A percentile compares a stretch with the other conserved stretches of the same genome.
phyloP scores from a whole-genome alignment of 306 rosid genomes.

The Quercus suber region DNA sequence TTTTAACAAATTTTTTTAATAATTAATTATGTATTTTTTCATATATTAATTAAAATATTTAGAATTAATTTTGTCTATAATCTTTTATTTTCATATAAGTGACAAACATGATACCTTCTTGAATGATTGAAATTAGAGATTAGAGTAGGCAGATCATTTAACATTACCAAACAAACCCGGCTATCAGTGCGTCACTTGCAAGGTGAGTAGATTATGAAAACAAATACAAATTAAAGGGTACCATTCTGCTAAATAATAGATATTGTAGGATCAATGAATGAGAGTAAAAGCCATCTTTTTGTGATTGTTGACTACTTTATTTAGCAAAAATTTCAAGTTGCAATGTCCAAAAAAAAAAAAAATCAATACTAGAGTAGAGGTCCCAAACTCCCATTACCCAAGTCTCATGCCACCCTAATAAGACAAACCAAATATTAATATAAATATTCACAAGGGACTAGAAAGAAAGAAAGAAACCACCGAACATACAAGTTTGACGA shows the following conservation, averaged over 20 bases:
- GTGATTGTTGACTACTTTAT: neutral
- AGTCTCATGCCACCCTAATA: neutral
- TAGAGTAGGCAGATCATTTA: neutral
- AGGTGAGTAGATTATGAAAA: neutral
- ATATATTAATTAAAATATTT: too few relatives aligned
- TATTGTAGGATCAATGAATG: neutral
- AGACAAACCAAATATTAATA: conserved; percentile 21
- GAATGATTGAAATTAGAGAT: too few relatives aligned
- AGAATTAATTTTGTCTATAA: too few relatives aligned
- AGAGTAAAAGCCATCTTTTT: neutral
- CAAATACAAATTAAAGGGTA: neutral
- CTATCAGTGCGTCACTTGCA: neutral
- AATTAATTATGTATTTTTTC: too few relatives aligned
- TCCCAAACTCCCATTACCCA: conserved; percentile 19
- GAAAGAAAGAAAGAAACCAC: conserved; percentile 15
- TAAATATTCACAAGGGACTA: conserved; percentile 17
- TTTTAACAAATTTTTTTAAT: too few relatives aligned
- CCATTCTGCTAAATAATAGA: neutral
- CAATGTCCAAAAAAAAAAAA: neutral
- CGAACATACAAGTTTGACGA: conserved; percentile 49
- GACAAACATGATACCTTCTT: too few relatives aligned
- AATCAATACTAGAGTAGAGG: neutral
- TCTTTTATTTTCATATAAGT: too few relatives aligned
- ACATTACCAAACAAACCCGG: neutral
- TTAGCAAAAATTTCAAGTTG: neutral